Conservation (phyloP, 2,329 filamentous ascomycete genomes). For the Xylaria sp. region DNA sequence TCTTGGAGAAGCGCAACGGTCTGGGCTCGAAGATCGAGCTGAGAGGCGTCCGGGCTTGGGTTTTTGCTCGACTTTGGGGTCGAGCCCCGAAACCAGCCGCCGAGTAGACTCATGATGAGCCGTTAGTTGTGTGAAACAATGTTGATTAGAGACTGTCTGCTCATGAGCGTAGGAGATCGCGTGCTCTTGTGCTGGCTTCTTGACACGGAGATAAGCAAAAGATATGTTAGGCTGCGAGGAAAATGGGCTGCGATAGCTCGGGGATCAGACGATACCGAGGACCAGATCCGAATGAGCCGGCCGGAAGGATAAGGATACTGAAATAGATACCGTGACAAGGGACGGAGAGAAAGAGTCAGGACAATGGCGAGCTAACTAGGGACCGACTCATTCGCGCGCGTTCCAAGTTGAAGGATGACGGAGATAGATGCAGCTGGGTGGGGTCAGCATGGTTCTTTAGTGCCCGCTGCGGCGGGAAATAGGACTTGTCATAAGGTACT, state of each 20-base stretch:
- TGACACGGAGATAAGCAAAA: background rate
- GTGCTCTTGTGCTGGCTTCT: background rate
- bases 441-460: constrained; percentile 18
- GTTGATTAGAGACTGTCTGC: background rate
- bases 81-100: constrained; percentile 63
- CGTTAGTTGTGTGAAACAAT: constrained; percentile 6
- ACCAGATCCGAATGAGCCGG: constrained; percentile 23
- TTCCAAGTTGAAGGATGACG: constrained; percentile 24
- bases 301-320: background rate
- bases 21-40: constrained; percentile 52
- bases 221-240: background rate
- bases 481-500: background rate
- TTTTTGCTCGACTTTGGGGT: constrained; percentile 51
- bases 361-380: constrained; percentile 5
- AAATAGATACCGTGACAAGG: background rate
- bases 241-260: background rate
- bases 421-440: constrained; percentile 28
- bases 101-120: constrained; percentile 59
- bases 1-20: constrained; percentile 67
- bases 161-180: constrained; percentile 23
- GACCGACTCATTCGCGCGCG: constrained; percentile 16
- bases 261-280: background rate
- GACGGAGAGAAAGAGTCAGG: constrained; percentile 8
- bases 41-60: constrained; percentile 49
- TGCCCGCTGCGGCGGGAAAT: background rate